Percentiles rank a stretch among this genome's conserved stretches.
These are phyloP conservation scores for Fusarium incarnatum DNA, from an alignment of 2,329 filamentous ascomycete species.

Conservation along the genomic window DNA sequence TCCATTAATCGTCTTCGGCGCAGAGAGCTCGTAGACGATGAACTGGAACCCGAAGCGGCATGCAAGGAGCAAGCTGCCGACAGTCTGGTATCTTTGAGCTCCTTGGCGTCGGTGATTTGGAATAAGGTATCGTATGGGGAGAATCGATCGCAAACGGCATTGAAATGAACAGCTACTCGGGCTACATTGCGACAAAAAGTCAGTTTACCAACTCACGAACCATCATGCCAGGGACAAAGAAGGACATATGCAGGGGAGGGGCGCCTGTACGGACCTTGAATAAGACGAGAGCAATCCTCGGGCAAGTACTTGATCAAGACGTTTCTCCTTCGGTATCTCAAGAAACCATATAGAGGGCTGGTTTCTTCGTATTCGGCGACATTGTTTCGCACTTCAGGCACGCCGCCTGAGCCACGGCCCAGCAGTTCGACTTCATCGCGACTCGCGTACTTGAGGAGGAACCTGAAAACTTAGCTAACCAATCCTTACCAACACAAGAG, in stretches of 20 bases:
- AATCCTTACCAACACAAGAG: background rate
- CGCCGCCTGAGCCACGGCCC: constrained; percentile 80
- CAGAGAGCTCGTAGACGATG: constrained; percentile 84
- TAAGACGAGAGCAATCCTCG: constrained; percentile 86
- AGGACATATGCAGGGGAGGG: background rate
- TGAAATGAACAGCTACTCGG: constrained; percentile 81
- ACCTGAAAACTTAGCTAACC: constrained; percentile 68
- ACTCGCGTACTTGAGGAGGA: constrained; percentile 89
- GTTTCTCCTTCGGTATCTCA: constrained; percentile 89
- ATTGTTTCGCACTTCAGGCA: constrained; percentile 82
- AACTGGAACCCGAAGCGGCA: constrained; percentile 85
- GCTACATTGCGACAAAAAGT: constrained; percentile 62
- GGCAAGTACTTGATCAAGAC: constrained; percentile 94
- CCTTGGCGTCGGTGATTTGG: constrained; percentile 77
- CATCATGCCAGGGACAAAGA: background rate
- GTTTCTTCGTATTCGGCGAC: constrained; percentile 84
- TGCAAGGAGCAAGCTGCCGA: constrained; percentile 91
- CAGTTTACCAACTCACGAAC: constrained; percentile 18
- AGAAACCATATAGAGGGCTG: constrained; percentile 90
- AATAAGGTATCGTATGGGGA: constrained; percentile 89
- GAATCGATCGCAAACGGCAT: constrained; percentile 76
- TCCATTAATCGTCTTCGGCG: constrained; percentile 84
- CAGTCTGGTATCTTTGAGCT: constrained; percentile 87
- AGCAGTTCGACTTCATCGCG: constrained; percentile 89
- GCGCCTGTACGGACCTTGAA: constrained; percentile 79